phyloP scores from a whole-genome alignment of 495 filamentous ascomycete genomes.

The Melanomma pulvis-pyrius region DNA sequence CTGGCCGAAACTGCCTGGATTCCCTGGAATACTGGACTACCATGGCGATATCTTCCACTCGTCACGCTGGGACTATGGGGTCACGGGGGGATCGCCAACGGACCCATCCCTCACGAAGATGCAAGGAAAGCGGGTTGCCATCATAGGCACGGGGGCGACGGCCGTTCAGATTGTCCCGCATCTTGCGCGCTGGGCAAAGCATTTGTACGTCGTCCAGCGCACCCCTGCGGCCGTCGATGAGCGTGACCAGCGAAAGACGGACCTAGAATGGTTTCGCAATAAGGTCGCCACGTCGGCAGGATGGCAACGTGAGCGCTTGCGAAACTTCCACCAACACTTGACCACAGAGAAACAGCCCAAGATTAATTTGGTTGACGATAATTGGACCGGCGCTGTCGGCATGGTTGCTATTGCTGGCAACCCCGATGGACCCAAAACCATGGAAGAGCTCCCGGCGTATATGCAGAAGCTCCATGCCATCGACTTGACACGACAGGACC shows the following conservation, averaged over 20 bases:
- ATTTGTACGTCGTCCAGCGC: constrained; percentile 60
- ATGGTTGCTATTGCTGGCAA: constrained; percentile 49
- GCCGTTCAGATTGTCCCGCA: constrained; percentile 56
- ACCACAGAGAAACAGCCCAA: constrained; percentile 45
- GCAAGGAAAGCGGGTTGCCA: constrained; percentile 54
- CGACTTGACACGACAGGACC: constrained; percentile 37
- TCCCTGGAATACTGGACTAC: constrained; percentile 51
- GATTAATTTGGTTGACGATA: constrained; percentile 42
- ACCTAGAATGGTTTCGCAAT: constrained; percentile 49
- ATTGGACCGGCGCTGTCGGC: constrained; percentile 25
- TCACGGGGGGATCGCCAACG: constrained; percentile 57
- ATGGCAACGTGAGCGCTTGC: constrained; percentile 37
- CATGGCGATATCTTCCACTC: constrained; percentile 57
- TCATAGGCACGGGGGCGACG: constrained; percentile 61
- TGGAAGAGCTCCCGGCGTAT: constrained; percentile 49
- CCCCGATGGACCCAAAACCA: constrained; percentile 29
- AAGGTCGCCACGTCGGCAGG: constrained; percentile 43
- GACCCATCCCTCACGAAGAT: constrained; percentile 50
- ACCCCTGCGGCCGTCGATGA: constrained; percentile 56
- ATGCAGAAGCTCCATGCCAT: constrained; percentile 31
- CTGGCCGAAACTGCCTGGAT: constrained; percentile 52
- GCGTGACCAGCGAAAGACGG: constrained; percentile 55
- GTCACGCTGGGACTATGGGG: constrained; percentile 56
- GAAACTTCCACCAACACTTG: constrained; percentile 36
- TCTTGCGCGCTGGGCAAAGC: constrained; percentile 54